A percentile compares a stretch with the other conserved stretches of the same genome.
phyloP scores from a whole-genome alignment of 495 filamentous ascomycete genomes.

The Symbiotaphrina buchneri region DNA sequence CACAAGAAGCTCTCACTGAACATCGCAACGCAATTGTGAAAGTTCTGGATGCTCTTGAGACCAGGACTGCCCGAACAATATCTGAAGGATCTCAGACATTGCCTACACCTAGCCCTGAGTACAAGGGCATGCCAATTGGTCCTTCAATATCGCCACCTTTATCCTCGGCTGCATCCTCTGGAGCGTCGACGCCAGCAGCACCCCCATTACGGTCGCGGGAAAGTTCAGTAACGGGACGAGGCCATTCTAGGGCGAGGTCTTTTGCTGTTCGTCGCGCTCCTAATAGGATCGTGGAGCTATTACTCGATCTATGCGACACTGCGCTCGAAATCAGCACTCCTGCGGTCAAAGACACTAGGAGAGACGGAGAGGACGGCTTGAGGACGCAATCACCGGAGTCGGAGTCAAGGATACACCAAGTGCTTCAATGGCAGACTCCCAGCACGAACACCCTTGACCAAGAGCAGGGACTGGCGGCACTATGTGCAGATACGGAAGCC shows the following conservation, averaged over 20 bases:
- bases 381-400: constrained; percentile 89
- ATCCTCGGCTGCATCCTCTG: constrained; percentile 34
- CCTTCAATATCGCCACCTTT: constrained; percentile 36
- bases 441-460: constrained; percentile 80
- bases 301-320: constrained; percentile 90
- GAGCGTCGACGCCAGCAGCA: constrained; percentile 39
- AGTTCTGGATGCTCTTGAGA: constrained; percentile 78
- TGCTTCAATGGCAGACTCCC: constrained; percentile 87
- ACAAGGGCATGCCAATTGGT: constrained; percentile 77
- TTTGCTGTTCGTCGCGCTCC: constrained; percentile 81
- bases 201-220: constrained; percentile 55
- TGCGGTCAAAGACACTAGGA: constrained; percentile 61
- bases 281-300: constrained; percentile 76
- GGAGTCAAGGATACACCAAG: constrained; percentile 77
- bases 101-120: constrained; percentile 45
- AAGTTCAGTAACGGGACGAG: constrained; percentile 45
- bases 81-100: constrained; percentile 29
- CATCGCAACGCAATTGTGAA: constrained; percentile 92
- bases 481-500: constrained; percentile 73
- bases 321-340: constrained; percentile 86
- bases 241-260: constrained; percentile 50
- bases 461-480: constrained; percentile 70
- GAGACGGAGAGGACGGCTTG: no score
- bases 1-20: constrained; percentile 81
- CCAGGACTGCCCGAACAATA: constrained; percentile 40